Base-by-base conservation (phyloP, 1,284 basidiomycete species). In the Ustilago lituana region DNA sequence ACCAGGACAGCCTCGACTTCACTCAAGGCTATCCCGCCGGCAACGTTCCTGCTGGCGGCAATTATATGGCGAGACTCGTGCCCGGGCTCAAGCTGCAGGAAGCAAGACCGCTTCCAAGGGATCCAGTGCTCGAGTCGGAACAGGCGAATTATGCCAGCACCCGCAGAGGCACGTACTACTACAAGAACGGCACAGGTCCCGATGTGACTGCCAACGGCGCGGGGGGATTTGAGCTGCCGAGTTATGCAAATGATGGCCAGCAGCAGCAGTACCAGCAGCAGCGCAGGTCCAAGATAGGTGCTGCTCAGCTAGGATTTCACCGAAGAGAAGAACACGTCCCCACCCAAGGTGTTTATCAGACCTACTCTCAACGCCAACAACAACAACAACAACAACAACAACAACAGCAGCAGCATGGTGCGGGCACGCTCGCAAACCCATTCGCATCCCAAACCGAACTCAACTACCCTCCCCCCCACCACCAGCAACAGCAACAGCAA, bases 11-110 rank as follows among this genome's bases (percentile, higher is more conserved):
- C 31, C 26, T 60, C 19, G 57, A 60, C 24, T 33, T 51, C 22
- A 52, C 22, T n/a, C 61, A 69, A 15, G 24, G 26, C 8, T 51
- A 44, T 27, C 23, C 37, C 4, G 19, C 12, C 0, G 33, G 23
- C 2, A 32, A 29, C 3, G 20, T 53, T 0, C 55, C 56, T 1
- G 56, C 66, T 0, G 67, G 67, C 2, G 57, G 57, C 5, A 45
- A 43, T 17, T 70, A 70, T 39, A 70, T 70, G 67, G 45, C 57
- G 3, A 47, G 43, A 2, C 39, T 70, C 12, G 67, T 70, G 5
- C 67, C 67, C 19, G 67, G 67, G 6, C 29, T 70, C 27, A 54
- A 61, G 14, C 12, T 65, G 36, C 36, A 60, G 17, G 60, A 55
- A 5, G 56, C 66, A 2, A 32, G 35, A 38, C 66, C 66, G 1